These are phyloP conservation scores for Mycena floridula DNA, from an alignment of 768 basidiomycete genomes.

Conservation along the genomic window DNA sequence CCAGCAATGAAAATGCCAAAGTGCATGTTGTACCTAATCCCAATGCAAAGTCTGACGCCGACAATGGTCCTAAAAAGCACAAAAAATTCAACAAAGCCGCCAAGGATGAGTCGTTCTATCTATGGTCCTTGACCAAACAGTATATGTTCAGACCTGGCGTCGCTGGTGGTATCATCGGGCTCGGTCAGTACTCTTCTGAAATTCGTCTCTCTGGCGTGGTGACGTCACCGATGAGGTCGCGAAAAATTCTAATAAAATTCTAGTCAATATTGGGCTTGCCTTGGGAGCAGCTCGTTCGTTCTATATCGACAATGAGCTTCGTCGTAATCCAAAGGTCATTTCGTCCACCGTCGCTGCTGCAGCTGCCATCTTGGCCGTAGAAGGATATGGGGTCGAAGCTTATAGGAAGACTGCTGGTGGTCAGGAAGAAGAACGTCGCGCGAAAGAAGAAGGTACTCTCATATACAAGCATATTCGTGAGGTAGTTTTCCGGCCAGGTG, in stretches of 20 bases:
- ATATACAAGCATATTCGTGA: conserved; percentile 52
- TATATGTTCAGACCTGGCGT: conserved; percentile 60
- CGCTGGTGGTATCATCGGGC: conserved; percentile 65
- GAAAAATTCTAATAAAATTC: not conserved
- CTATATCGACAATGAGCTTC: conserved; percentile 55
- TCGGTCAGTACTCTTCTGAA: conserved; percentile 37
- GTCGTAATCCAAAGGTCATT: conserved; percentile 48
- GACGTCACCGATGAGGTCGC: too few species aligned
- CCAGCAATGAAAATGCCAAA: conserved; percentile 46
- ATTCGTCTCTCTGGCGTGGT: not conserved
- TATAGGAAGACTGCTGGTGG: conserved; percentile 55
- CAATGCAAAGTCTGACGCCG: conserved; percentile 11
- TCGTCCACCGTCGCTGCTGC: conserved; percentile 48
- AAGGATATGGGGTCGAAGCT: conserved; percentile 59
- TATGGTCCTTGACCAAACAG: conserved; percentile 46
- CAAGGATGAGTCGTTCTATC: conserved; percentile 44
- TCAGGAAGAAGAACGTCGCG: conserved; percentile 49
- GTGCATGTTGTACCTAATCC: conserved; percentile 48
- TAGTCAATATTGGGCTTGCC: conserved; percentile 70
- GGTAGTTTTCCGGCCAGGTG: conserved; percentile 54
- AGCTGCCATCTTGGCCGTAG: conserved; percentile 48
- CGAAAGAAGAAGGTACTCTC: conserved; percentile 47
- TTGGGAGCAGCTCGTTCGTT: conserved; percentile 56
- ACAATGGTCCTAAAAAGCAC: conserved; percentile 16
- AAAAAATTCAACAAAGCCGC: conserved; percentile 34